These are phyloP conservation scores for Rhodotorula sp. DNA, from an alignment of 1,284 basidiomycete species.

Conservation along the genomic window DNA sequence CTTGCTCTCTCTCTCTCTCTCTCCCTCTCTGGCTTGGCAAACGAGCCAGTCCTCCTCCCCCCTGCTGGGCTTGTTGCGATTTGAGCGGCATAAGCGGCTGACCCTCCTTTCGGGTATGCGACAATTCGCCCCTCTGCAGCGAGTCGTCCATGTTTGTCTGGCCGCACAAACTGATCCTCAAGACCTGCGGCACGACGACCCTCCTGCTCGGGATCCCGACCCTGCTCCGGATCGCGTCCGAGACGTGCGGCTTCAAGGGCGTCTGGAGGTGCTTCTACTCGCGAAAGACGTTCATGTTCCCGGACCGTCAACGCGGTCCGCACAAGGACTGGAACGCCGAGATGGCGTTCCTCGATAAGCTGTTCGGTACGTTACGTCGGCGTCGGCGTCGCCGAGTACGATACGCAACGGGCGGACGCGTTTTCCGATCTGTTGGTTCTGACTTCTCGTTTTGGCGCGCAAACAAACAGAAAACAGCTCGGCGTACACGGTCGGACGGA, in stretches of 20 bases:
- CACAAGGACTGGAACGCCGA: slow-evolving; percentile 95
- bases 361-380: slow-evolving; percentile 61
- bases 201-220: slow-evolving; percentile 91
- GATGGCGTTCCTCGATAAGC: slow-evolving; percentile 83
- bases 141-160: slow-evolving; percentile 98
- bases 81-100: background rate
- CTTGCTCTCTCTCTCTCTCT: background rate
- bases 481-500: slow-evolving; percentile 95
- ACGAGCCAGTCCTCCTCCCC: too few species aligned
- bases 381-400: background rate
- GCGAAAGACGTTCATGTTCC: slow-evolving; percentile 99
- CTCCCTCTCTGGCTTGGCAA: too few species aligned
- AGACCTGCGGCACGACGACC: slow-evolving; percentile 98
- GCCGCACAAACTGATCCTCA: slow-evolving; percentile 93
- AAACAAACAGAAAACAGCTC: slow-evolving; percentile 61
- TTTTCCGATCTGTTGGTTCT: too few species aligned
- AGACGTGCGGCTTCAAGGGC: slow-evolving; percentile 68
- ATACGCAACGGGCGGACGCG: too few species aligned
- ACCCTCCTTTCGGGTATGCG: background rate
- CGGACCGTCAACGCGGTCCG: slow-evolving; percentile 89
- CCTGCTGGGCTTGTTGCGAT: too few species aligned
- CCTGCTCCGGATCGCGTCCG: slow-evolving; percentile 83
- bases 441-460: too few species aligned
- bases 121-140: slow-evolving; percentile 54
- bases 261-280: slow-evolving; percentile 94